phyloP scores from a whole-genome alignment of 768 basidiomycete species.

The Lactarius trivialis region DNA sequence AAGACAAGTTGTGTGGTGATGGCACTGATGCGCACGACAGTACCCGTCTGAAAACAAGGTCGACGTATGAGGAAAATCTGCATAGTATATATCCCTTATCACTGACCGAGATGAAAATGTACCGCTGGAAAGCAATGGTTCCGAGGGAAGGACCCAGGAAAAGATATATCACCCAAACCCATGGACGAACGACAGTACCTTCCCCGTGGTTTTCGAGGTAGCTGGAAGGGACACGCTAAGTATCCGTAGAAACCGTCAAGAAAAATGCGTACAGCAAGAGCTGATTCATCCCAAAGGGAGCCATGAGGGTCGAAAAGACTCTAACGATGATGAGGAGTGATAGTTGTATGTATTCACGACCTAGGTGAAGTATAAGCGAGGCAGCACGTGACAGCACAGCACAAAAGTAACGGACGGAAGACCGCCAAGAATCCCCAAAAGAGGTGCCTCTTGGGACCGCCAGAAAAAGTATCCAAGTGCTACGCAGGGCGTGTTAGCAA shows the following conservation, averaged over 20 bases:
- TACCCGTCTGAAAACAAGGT: slow-evolving; percentile 28
- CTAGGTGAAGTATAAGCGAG: slow-evolving; percentile 3
- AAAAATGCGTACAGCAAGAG: slow-evolving; percentile 27
- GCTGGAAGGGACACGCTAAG: slow-evolving; percentile 26
- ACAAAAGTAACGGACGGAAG: slow-evolving; percentile 19
- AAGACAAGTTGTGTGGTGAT: slow-evolving; percentile 51
- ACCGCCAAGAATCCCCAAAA: slow-evolving; percentile 26
- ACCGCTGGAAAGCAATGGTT: slow-evolving; percentile 46
- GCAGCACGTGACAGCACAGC: background rate
- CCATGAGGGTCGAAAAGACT: slow-evolving; percentile 25
- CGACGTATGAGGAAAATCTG: background rate
- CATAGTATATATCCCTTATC: background rate
- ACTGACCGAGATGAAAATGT: slow-evolving; percentile 36
- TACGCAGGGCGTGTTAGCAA: slow-evolving; percentile 4
- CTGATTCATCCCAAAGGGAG: slow-evolving; percentile 30
- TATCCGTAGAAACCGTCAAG: background rate
- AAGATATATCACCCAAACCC: slow-evolving; percentile 58
- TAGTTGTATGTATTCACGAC: slow-evolving; percentile 15
- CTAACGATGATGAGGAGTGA: slow-evolving; percentile 6
- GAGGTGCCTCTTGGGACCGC: slow-evolving; percentile 21
- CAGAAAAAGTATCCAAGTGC: slow-evolving; percentile 28
- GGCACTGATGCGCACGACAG: slow-evolving; percentile 36
- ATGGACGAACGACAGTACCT: slow-evolving; percentile 47
- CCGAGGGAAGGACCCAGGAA: slow-evolving; percentile 42
- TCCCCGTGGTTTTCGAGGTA: slow-evolving; percentile 52